Conservation (phyloP, 208 protist species). For the Acanthamoeba lenticulata region DNA sequence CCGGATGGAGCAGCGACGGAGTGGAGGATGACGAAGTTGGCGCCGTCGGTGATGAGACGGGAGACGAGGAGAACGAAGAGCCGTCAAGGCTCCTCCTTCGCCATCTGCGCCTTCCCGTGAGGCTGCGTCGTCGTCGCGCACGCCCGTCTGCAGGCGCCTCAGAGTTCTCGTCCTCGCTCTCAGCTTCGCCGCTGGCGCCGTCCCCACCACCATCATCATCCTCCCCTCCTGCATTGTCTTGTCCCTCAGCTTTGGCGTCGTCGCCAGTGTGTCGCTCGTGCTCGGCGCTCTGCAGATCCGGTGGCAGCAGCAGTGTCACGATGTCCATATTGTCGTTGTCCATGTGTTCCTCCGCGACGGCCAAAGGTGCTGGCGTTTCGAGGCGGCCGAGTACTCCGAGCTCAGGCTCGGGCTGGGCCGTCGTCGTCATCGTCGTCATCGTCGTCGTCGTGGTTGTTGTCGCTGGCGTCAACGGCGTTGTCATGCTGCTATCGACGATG, state of each 20-base stretch:
- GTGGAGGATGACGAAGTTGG: not conserved
- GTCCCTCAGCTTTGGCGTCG: not conserved
- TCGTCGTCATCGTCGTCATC: not conserved
- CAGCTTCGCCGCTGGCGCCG: not conserved
- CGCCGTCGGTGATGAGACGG: not conserved
- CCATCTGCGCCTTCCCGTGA: slow-evolving; percentile 20
- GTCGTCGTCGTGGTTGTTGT: not conserved
- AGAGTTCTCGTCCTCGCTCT: not conserved
- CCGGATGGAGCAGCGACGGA: not conserved
- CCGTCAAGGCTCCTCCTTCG: slow-evolving; percentile 53
- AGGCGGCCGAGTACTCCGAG: too few relatives aligned
- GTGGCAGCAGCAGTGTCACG: too few relatives aligned
- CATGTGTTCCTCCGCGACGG: too few relatives aligned
- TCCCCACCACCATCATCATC: not conserved
- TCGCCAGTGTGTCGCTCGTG: not conserved
- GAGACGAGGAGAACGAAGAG: slow-evolving; percentile 48
- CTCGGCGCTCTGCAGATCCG: too few relatives aligned
- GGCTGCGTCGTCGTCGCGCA: not conserved
- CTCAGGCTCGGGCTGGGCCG: too few relatives aligned
- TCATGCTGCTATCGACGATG: too few relatives aligned
- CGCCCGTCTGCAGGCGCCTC: not conserved
- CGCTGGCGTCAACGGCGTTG: too few relatives aligned
- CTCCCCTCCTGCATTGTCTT: not conserved
- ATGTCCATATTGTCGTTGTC: not conserved
- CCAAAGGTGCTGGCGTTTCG: too few relatives aligned